Base-by-base conservation (phyloP, 2,329 filamentous ascomycete species). In the Knoxdaviesia capensis region DNA sequence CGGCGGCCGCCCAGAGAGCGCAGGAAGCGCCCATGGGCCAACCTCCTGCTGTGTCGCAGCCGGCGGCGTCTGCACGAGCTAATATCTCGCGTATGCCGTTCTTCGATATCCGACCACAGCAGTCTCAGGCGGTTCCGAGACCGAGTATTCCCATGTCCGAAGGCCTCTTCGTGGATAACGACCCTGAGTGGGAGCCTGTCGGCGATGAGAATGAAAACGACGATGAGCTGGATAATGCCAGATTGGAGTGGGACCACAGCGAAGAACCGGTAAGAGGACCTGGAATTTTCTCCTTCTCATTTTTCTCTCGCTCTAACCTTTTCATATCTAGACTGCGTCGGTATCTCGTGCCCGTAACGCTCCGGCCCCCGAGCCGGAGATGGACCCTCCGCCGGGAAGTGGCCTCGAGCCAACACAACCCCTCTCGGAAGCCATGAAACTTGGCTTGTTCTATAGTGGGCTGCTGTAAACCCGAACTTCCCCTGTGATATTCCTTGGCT, bases 91-190 rank as follows among this genome's bases (percentile, higher is more conserved):
- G 48, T 6, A 48, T 45, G 40, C 47, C 48, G 6, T 44, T 48
- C 47, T 57, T 67, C 54, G 51, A 68, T 56, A 47, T 66, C 54
- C 60, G 67, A n/a, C 68, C 68, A 29, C 44, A 45, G 31, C 39
- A 41, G 10, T 69, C 67, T 3, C 69, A 71, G 43, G 60, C 63
- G 32, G 66, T 67, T 3, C 68, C 70, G 10, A 64, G 69, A 9
- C 64, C 72, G 9, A 74, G 71, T 29, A 62, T 74, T 39, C 66
- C 74, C n/a, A 42, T 41, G 44, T 69, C 75, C 0, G 74, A 84
- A 42, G 77, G 76, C 41, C 62, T 87, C 5, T 86, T 87, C 51
- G 68, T 86, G n/a, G 75, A 83, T 31, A 78, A 84, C 29, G 79
- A 84, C 47, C 65, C 69, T 38, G 62, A 65, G 43, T 88, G 82